Evolutionary conservation across 1,139 yeast genomes (phyloP).

Genomic region (Protomyces lactucae-debilis): DNA sequence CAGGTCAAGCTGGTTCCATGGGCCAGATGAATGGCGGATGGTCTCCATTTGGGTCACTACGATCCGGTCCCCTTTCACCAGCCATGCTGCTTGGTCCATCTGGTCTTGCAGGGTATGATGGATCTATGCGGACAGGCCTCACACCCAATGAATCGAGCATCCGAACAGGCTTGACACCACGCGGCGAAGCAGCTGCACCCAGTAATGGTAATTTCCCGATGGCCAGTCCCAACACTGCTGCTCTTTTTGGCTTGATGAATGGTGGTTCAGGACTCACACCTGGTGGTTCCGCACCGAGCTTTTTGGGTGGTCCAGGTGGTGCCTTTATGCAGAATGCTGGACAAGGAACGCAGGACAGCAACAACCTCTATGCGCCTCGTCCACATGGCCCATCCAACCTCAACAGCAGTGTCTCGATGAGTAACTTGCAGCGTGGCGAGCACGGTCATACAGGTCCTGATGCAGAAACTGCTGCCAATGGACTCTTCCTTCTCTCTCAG

Average conservation of each 20-base stretch:
- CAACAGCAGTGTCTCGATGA: not conserved
- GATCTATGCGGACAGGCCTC: slow-evolving; percentile 33
- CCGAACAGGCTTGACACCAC: slow-evolving; percentile 42
- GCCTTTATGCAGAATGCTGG: not conserved
- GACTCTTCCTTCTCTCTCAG: slow-evolving; percentile 38
- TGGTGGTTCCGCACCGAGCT: not conserved
- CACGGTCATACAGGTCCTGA: slow-evolving; percentile 18
- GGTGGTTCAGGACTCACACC: slow-evolving; percentile 4
- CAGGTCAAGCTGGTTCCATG: slow-evolving; percentile 20
- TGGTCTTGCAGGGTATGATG: slow-evolving; percentile 31
- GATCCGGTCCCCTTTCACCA: slow-evolving; percentile 33
- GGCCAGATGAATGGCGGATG: slow-evolving; percentile 29
- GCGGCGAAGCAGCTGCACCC: slow-evolving; percentile 37
- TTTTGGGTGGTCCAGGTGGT: not conserved
- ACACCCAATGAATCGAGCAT: slow-evolving; percentile 38
- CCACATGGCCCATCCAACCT: not conserved
- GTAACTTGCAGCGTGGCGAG: not conserved
- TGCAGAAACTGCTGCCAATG: slow-evolving; percentile 36
- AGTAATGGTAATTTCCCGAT: slow-evolving; percentile 37
- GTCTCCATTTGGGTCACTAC: slow-evolving; percentile 25
- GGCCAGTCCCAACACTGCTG: slow-evolving; percentile 43
- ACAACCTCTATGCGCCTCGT: not conserved
- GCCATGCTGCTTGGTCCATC: slow-evolving; percentile 32
- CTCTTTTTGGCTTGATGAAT: slow-evolving; percentile 37
- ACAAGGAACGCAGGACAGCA: not conserved